Base-by-base conservation (phyloP, 2,329 filamentous ascomycete genomes). In the Pyricularia sp. region DNA sequence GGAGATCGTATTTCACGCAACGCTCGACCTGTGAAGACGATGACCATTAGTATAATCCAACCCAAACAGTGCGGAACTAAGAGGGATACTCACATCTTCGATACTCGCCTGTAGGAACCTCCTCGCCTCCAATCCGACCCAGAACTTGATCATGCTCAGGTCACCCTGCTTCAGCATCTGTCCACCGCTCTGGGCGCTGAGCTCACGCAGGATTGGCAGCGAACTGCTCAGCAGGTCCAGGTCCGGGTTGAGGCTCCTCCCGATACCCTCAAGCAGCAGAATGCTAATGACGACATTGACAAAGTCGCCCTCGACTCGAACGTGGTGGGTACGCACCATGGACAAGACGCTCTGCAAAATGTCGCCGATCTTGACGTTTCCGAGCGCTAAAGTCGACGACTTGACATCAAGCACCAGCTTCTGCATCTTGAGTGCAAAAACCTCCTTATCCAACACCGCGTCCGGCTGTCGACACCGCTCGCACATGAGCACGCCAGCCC, bases 211-310 rank as follows among this genome's bases (percentile, higher is more conserved):
- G 65, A 99, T 98, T 0, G 95, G 95, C 66, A 99, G 82, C 9
- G 94, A 93, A 75, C 92, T 94, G 75, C 82, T 85, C 72, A 99
- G 90, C 14, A 99, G 83, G 79, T 99, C 95, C 65, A 97, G 82
- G 68, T 94, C 84, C 0, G 95, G 94, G 77, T 98, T 90, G 20
- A 99, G 81, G 70, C 85, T 92, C 71, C 95, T 86, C 0, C 95
- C 95, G 75, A 98, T 99, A 7, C 95, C 95, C 77, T 99, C 95
- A 1, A 99, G 84, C 2, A 99, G 84, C 42, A 99, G 81, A 68
- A 98, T 97, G 70, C 93, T 97, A 70, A 99, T 90, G 33, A 99
- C 94, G 4, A 99, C 95, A 76, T 99, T 99, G 76, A 99, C 93
- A 76, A 98, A 99, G 77, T 99, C 95, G 10, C 95, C 95, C 79